A percentile compares a stretch with the other conserved stretches of the same genome.
Conservation (phyloP, 768 basidiomycete genomes). For the Exsudoporus frostii region DNA sequence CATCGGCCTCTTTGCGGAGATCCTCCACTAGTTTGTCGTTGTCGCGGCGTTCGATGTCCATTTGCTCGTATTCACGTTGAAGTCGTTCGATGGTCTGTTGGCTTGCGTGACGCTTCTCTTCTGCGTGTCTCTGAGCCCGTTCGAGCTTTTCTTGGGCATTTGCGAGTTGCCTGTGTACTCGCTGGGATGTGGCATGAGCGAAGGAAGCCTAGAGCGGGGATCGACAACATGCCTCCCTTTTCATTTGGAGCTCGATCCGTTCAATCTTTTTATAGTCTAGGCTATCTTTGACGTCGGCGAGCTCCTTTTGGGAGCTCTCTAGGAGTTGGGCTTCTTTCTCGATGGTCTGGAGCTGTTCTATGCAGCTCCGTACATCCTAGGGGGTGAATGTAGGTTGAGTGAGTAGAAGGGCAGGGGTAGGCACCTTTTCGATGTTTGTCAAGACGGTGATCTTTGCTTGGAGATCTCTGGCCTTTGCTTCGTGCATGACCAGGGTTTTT, state of each 20-base stretch:
- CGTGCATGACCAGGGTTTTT: slow-evolving; percentile 56
- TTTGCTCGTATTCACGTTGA: slow-evolving; percentile 75
- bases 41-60: slow-evolving; percentile 71
- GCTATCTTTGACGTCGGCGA: slow-evolving; percentile 65
- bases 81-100: slow-evolving; percentile 72
- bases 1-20: slow-evolving; percentile 64
- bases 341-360: slow-evolving; percentile 74
- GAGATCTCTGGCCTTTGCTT: slow-evolving; percentile 74
- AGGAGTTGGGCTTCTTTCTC: slow-evolving; percentile 64
- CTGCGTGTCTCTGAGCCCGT: slow-evolving; percentile 72
- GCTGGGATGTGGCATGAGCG: slow-evolving; percentile 40
- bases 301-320: slow-evolving; percentile 62
- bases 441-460: slow-evolving; percentile 71
- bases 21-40: slow-evolving; percentile 80
- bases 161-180: slow-evolving; percentile 71
- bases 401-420: background rate
- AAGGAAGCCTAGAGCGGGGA: background rate
- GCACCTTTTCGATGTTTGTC: slow-evolving; percentile 71
- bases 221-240: slow-evolving; percentile 56
- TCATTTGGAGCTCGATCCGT: slow-evolving; percentile 60
- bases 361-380: slow-evolving; percentile 68
- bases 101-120: slow-evolving; percentile 74
- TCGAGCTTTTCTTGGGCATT: slow-evolving; percentile 85
- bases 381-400: background rate
- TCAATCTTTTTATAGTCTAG: slow-evolving; percentile 74